Evolutionary conservation across 148 eudicot genomes (phyloP).

Genomic region (Heliosperma pusillum): DNA sequence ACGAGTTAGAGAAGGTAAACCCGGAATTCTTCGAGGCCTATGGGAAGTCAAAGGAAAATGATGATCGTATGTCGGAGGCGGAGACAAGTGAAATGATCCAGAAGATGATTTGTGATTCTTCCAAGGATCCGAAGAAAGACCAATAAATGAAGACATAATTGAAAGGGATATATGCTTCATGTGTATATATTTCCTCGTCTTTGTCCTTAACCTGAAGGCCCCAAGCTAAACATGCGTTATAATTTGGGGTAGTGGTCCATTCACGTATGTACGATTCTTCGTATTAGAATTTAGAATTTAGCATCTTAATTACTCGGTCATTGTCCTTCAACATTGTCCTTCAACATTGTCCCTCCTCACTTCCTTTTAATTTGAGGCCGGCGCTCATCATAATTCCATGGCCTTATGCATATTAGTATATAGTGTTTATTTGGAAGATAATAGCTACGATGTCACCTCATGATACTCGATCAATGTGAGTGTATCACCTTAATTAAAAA

Average conservation of each 20-base stretch:
- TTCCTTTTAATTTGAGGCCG: background rate
- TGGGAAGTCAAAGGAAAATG: conserved; percentile 38
- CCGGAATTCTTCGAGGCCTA: conserved; percentile 70
- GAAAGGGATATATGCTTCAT: conserved; percentile 26
- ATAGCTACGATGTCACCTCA: too few species aligned
- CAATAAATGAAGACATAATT: conserved; percentile 13
- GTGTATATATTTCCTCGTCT: background rate
- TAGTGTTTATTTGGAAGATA: too few species aligned
- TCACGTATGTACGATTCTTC: background rate
- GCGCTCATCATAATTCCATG: background rate
- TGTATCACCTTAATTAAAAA: too few species aligned
- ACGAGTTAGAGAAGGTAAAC: conserved; percentile 78
- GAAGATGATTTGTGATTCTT: conserved; percentile 51
- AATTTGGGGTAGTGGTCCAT: conserved; percentile 20
- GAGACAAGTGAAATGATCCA: conserved; percentile 64
- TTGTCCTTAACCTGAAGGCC: conserved; percentile 13
- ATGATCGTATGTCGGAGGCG: conserved; percentile 55
- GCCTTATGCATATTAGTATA: background rate
- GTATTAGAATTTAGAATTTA: too few species aligned
- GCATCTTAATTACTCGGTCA: conserved; percentile 12
- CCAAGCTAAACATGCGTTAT: background rate
- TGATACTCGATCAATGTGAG: too few species aligned
- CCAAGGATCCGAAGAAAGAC: conserved; percentile 46
- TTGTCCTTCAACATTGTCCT: conserved; percentile 22
- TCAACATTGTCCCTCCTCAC: conserved; percentile 7